Evolutionary conservation across 768 basidiomycete genomes (phyloP).

Genomic region (Boletales sp.): DNA sequence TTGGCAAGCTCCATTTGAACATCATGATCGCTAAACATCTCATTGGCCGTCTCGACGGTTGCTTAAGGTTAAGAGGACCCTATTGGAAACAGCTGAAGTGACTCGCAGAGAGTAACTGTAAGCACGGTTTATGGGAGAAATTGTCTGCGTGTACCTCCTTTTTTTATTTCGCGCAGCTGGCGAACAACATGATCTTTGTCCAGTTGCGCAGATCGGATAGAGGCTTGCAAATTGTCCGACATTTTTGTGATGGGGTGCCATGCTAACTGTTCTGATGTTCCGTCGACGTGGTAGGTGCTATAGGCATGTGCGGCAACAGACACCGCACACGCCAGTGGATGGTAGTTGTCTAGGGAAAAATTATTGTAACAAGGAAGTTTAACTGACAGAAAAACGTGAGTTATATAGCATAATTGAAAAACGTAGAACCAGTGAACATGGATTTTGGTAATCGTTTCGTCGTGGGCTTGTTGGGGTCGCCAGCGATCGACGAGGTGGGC

Average conservation of each 20-base stretch:
- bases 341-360: background rate
- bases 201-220: background rate
- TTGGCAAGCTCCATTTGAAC: constrained; percentile 1
- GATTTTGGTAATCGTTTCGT: no score
- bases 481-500: no score
- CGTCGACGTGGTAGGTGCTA: background rate
- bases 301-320: constrained; percentile 5
- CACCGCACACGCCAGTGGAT: background rate
- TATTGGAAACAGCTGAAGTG: constrained; percentile 38
- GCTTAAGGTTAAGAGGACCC: constrained; percentile 20
- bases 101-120: constrained; percentile 32
- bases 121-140: background rate
- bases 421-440: no score
- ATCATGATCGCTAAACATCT: constrained; percentile 4
- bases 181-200: background rate
- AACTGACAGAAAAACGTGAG: constrained; percentile 4
- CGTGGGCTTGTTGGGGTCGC: no score
- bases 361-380: background rate
- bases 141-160: background rate
- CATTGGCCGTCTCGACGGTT: constrained; percentile 8
- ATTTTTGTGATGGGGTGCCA: constrained; percentile 6
- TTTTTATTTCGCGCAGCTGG: background rate
- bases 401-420: background rate
- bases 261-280: background rate
- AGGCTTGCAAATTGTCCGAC: constrained; percentile 1